Evolutionary conservation across 129 eudicot genomes (phyloP), one percentile per base, ranked within the genome.

Genomic region (Mikania micrantha): DNA sequence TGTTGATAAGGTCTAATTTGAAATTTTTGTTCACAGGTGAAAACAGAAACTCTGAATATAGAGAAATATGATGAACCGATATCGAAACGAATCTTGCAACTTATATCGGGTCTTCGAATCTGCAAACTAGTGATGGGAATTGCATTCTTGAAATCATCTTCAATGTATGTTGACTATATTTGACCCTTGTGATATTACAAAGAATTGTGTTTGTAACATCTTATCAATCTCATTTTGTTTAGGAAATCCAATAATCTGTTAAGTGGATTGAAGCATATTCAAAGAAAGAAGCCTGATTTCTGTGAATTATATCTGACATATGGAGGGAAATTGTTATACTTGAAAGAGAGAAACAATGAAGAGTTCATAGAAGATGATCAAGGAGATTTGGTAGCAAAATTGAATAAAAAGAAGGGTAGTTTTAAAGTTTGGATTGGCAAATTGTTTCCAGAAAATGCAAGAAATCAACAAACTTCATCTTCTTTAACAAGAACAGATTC

Each of bases 101-200:
- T 82, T 17, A 76, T 92, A 38, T 66, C 80, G 9, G 41, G 74
- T 64, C 66, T 70, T 62, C 67, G 45, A 35, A 84, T 92, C 60
- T 48, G 78, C 63, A 92, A 85, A 73, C 73, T 92, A 61, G 98
- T 92, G 59, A 80, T 88, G 85, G 90, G 86, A 0, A 66, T 86
- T 35, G 63, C 91, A 12, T 79, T 84, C 78, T 69, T 83, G 78
- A 88, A 72, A 48, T 69, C 87, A 59, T 72, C 88, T 16, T 70
- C 87, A 53, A 68, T 89, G 96, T 91, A 88, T 50, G 63, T 19
- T 45, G 22, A 56, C 35, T 67, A 13, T 29, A 9, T 44, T 11
- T 31, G 22, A 45, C 19, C n/a, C 52, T 32, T 61, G 52, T 41
- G 54, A 16, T 21, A 41, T 66, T 6, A 8, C 5, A 20, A 19